Base-by-base conservation (phyloP, 331 rosid species). In the Quercus lobata region DNA sequence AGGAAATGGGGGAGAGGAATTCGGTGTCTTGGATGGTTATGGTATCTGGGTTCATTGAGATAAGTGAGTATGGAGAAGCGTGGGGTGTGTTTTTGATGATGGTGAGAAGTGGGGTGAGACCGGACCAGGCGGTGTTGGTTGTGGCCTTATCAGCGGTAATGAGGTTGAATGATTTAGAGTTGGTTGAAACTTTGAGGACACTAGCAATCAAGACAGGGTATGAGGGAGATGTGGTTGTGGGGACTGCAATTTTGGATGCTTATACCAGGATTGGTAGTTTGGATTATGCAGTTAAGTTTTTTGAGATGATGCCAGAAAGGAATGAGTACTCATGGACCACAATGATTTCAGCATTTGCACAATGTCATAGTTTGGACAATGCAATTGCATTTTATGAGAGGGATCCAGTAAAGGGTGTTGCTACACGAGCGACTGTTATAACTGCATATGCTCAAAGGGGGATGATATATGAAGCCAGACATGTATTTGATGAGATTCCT, bases 401-500 rank as follows among this genome's bases (percentile, higher is more conserved):
- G 76, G 65, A 76, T 74, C 56, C 76, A 29, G 76, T 29, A 60
- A 78, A 71, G 74, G 37, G 79, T 61, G 76, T 70, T 55, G 78
- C 81, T 52, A 62, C 82, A 74, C 74, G 63, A 29, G 79, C 88
- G 3, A 56, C 80, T 21, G 65, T 85, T 69, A 68, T 85, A 16
- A 54, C 88, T 54, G 85, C 88, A 16, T 85, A 81, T 85, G 81
- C 86, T 58, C 83, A 69, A 53, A 71, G 46, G 73, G 88, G 86
- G 57, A 55, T 29, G 76, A 78, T 81, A 32, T 17, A 46, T 3
- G 76, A 85, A 27, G 88, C 88, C 17, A 81, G 76, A 69, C 72
- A 7, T 10, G 75, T 74, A 44, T 85, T 81, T 75, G 71, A 85
- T 66, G 72, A 75, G 69, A 81, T 81, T 74, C 49, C 46, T 54